phyloP scores from a whole-genome alignment of 2,329 filamentous ascomycete species.

The Fonsecaea nubica region DNA sequence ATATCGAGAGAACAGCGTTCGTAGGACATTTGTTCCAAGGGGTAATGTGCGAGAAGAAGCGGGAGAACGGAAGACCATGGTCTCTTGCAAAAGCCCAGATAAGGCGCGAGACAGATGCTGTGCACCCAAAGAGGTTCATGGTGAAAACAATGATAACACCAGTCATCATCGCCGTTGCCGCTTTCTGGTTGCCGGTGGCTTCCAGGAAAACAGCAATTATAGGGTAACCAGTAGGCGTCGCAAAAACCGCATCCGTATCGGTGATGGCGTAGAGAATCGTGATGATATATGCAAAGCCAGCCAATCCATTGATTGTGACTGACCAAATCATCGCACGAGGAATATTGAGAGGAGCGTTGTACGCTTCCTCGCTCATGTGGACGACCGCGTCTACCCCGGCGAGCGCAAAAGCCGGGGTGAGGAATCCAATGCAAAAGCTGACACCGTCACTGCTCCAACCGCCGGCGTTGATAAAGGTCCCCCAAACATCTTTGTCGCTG shows the following conservation, averaged over 20 bases:
- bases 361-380: slow-evolving; percentile 56
- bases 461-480: slow-evolving; percentile 53
- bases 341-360: slow-evolving; percentile 56
- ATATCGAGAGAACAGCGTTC: slow-evolving; percentile 40
- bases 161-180: slow-evolving; percentile 54
- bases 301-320: slow-evolving; percentile 55
- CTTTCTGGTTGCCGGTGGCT: slow-evolving; percentile 52
- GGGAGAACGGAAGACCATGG: slow-evolving; percentile 47
- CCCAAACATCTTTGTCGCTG: slow-evolving; percentile 51
- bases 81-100: slow-evolving; percentile 56
- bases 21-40: slow-evolving; percentile 26
- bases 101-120: slow-evolving; percentile 46
- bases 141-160: slow-evolving; percentile 45
- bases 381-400: slow-evolving; percentile 38
- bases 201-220: slow-evolving; percentile 59
- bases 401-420: slow-evolving; percentile 44
- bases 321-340: slow-evolving; percentile 58
- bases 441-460: slow-evolving; percentile 54
- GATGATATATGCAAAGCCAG: slow-evolving; percentile 56
- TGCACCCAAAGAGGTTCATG: slow-evolving; percentile 36
- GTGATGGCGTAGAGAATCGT: slow-evolving; percentile 55
- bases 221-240: slow-evolving; percentile 54
- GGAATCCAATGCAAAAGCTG: slow-evolving; percentile 54
- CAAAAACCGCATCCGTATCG: slow-evolving; percentile 49
- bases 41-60: slow-evolving; percentile 30